Evolutionary conservation across 768 basidiomycete genomes (phyloP).

Genomic region (Tylopilus sp.): DNA sequence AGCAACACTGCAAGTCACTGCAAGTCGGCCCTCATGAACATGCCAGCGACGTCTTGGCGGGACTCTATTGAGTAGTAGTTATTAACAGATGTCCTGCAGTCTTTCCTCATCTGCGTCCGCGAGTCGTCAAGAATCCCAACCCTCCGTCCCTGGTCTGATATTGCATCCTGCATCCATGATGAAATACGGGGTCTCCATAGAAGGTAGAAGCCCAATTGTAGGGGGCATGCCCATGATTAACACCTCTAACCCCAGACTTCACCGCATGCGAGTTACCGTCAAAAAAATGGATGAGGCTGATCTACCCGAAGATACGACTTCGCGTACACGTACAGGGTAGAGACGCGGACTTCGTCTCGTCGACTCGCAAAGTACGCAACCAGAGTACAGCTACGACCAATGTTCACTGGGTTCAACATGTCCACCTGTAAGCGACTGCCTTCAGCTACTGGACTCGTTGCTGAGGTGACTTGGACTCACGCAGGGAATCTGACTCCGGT

Average conservation of each 20-base stretch:
- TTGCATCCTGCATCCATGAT: background rate
- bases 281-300: constrained; percentile 6
- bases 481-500: constrained; percentile 2
- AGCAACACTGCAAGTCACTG: background rate
- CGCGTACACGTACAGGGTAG: background rate
- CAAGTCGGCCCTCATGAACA: background rate
- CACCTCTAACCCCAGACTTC: constrained; percentile 6
- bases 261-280: constrained; percentile 4
- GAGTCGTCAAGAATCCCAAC: too few species aligned
- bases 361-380: background rate
- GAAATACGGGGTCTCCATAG: background rate
- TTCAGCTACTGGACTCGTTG: background rate
- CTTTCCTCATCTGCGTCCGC: background rate
- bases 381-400: background rate
- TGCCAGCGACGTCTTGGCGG: background rate
- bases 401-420: background rate
- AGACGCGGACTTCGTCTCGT: constrained; percentile 11
- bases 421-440: background rate
- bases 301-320: constrained; percentile 4
- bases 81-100: background rate
- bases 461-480: background rate
- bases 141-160: background rate
- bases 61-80: background rate
- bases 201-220: background rate
- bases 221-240: background rate